Conservation (phyloP, 1,284 basidiomycete species). For the Puccinia triticina region DNA sequence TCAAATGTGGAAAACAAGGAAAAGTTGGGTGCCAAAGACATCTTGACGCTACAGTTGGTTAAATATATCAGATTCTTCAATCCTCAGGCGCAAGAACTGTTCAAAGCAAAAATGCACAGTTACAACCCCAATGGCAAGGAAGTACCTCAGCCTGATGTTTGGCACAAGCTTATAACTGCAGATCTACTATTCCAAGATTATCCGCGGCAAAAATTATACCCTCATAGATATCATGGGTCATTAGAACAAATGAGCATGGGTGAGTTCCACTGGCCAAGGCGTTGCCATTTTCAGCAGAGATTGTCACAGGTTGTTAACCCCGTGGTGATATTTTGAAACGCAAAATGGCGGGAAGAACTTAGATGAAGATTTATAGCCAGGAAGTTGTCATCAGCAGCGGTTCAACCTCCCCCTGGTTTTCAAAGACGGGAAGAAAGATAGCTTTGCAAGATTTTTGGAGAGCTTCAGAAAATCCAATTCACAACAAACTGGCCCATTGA, state of each 20-base stretch:
- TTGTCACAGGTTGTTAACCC: background rate
- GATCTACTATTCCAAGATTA: slow-evolving; percentile 35
- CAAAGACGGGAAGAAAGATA: background rate
- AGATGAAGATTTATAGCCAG: slow-evolving; percentile 15
- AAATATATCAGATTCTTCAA: slow-evolving; percentile 39
- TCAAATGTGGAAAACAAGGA: background rate
- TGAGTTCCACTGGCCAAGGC: background rate
- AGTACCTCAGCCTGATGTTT: background rate
- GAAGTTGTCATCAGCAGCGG: background rate
- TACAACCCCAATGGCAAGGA: background rate
- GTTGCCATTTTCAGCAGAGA: background rate
- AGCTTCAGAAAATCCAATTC: background rate
- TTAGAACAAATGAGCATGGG: slow-evolving; percentile 33
- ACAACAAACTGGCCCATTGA: background rate
- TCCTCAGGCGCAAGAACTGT: slow-evolving; percentile 7
- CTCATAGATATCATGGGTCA: slow-evolving; percentile 35
- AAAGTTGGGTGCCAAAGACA: slow-evolving; percentile 5
- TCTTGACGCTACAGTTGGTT: slow-evolving; percentile 22
- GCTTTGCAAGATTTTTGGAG: background rate
- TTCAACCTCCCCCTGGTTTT: background rate
- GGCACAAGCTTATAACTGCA: slow-evolving; percentile 25
- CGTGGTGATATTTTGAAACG: background rate
- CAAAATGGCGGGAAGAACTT: slow-evolving; percentile 13
- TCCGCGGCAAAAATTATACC: slow-evolving; percentile 18
- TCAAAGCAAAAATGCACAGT: background rate